These are phyloP conservation scores for Babesia sp. DNA, from an alignment of 169 alveolate species.

Conservation along the genomic window DNA sequence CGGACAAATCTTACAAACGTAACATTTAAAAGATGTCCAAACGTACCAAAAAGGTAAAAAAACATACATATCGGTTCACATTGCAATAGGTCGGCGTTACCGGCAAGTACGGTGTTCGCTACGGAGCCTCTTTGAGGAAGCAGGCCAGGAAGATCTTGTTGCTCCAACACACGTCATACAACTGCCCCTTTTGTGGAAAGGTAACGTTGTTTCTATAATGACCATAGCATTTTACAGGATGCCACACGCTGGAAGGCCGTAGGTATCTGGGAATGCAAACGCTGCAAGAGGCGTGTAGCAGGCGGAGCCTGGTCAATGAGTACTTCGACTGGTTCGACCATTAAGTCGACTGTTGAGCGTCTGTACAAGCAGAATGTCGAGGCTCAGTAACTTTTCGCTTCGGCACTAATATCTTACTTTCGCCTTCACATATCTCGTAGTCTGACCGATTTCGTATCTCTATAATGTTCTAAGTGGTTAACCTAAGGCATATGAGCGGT, in stretches of 20 bases:
- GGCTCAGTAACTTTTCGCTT: slow-evolving; percentile 50
- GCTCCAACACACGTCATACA: slow-evolving; percentile 90
- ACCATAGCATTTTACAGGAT: slow-evolving; percentile 69
- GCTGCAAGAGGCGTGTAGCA: slow-evolving; percentile 91
- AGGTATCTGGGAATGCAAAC: slow-evolving; percentile 97
- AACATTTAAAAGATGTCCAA: slow-evolving; percentile 50
- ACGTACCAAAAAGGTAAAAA: slow-evolving; percentile 67
- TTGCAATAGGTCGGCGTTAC: slow-evolving; percentile 93
- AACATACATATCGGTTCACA: not conserved
- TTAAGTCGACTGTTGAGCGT: slow-evolving; percentile 83
- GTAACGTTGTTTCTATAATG: slow-evolving; percentile 37
- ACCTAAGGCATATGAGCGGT: too few relatives aligned
- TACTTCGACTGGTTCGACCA: slow-evolving; percentile 95
- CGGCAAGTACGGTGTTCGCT: slow-evolving; percentile 98
- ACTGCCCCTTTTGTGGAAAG: slow-evolving; percentile 97
- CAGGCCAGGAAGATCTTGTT: slow-evolving; percentile 94
- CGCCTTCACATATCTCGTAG: too few relatives aligned
- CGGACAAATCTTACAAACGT: too few relatives aligned
- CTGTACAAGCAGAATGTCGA: slow-evolving; percentile 78
- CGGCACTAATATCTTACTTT: slow-evolving; percentile 6
- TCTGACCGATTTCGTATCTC: too few relatives aligned
- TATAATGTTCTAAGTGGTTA: too few relatives aligned
- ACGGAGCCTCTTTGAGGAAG: slow-evolving; percentile 97
- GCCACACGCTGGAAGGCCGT: slow-evolving; percentile 92
- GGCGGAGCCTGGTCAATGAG: slow-evolving; percentile 98